phyloP scores from a whole-genome alignment of 2,329 filamentous ascomycete species.

The Xylaria sp. region DNA sequence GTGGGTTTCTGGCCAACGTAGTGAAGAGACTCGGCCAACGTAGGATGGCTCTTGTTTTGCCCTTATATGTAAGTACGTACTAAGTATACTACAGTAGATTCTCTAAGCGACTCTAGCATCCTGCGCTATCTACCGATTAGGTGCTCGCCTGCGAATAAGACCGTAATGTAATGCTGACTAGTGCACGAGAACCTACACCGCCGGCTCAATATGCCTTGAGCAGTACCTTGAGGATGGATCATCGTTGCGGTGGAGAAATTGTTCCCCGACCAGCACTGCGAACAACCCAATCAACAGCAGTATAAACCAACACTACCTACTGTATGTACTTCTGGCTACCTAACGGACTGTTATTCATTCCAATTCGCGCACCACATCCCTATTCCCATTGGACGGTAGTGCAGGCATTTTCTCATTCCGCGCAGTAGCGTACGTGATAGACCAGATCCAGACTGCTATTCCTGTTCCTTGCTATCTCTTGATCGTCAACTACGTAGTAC shows the following conservation, averaged over 20 bases:
- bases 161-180: slow-evolving; percentile 13
- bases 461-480: background rate
- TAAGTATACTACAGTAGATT: background rate
- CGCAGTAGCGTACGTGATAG: background rate
- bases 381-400: background rate
- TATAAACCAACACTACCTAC: background rate
- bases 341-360: background rate
- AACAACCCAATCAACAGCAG: background rate
- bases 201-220: slow-evolving; percentile 28
- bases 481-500: background rate
- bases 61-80: no score
- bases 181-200: slow-evolving; percentile 24
- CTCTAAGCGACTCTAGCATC: background rate
- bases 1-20: no score
- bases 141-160: background rate
- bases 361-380: background rate
- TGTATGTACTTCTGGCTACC: background rate
- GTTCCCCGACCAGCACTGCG: background rate
- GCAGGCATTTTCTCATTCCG: background rate
- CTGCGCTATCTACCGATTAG: slow-evolving; percentile 4
- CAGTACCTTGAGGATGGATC: no score
- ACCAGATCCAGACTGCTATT: background rate
- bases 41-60: no score
- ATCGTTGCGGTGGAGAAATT: slow-evolving; percentile 13
- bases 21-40: no score